Evolutionary conservation across 2,329 filamentous ascomycete species (phyloP).

Genomic region (Nemania sp.): DNA sequence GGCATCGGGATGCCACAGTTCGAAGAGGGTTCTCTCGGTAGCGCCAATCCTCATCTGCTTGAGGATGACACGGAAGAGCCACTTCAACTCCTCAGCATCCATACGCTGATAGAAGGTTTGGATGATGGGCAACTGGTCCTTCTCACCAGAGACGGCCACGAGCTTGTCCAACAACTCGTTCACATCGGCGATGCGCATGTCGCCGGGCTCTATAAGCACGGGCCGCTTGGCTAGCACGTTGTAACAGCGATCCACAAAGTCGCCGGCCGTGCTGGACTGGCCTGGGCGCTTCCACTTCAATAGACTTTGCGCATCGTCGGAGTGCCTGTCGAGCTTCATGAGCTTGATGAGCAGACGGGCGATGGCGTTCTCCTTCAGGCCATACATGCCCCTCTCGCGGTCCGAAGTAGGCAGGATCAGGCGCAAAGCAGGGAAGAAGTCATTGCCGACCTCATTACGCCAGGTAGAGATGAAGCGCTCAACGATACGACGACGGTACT

Average conservation of each 20-base stretch:
- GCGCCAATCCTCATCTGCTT: constrained; percentile 76
- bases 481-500: constrained; percentile 80
- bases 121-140: constrained; percentile 82
- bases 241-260: constrained; percentile 88
- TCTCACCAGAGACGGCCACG: constrained; percentile 74
- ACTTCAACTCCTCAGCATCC: constrained; percentile 92
- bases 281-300: constrained; percentile 87
- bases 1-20: constrained; percentile 80
- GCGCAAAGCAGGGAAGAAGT: constrained; percentile 91
- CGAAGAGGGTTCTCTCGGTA: constrained; percentile 85
- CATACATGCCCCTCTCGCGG: constrained; percentile 88
- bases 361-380: constrained; percentile 89
- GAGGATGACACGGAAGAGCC: constrained; percentile 92
- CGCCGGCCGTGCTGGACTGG: constrained; percentile 70
- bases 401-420: constrained; percentile 94
- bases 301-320: constrained; percentile 83
- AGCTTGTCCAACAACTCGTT: constrained; percentile 84
- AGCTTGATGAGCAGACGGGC: constrained; percentile 89
- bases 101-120: constrained; percentile 84
- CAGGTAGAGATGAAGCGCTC: constrained; percentile 84
- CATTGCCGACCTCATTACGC: constrained; percentile 85
- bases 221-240: constrained; percentile 85
- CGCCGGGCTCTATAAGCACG: constrained; percentile 72
- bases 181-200: constrained; percentile 86
- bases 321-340: constrained; percentile 88